Percentiles rank a stretch among this genome's conserved stretches.
phyloP scores from a whole-genome alignment of 192 early-diverging fungal genomes.

The Pilobolus umbonatus region DNA sequence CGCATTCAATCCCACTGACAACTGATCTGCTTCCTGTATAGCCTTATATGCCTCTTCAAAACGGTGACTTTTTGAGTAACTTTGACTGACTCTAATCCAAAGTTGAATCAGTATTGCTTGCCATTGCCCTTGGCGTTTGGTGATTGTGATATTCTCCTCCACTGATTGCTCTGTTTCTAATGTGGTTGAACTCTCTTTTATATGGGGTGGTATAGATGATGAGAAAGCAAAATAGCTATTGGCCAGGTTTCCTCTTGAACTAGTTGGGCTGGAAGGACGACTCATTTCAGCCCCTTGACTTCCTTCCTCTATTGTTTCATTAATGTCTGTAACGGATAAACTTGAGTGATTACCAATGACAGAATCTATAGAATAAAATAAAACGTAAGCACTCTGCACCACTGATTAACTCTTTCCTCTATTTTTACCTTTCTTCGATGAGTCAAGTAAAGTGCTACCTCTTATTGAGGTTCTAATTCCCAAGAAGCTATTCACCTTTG shows the following conservation, averaged over 20 bases:
- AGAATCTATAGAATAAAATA: no score
- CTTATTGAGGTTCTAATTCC: neutral
- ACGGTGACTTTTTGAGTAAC: neutral
- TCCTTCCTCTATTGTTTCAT: no score
- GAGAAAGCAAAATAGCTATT: no score
- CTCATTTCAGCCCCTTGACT: no score
- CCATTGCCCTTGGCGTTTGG: neutral
- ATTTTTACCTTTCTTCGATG: slow-evolving; percentile 5
- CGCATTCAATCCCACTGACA: neutral
- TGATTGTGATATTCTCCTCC: neutral
- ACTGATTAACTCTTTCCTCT: neutral
- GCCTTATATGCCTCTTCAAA: slow-evolving; percentile 6
- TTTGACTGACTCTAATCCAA: slow-evolving; percentile 25
- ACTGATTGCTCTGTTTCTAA: neutral
- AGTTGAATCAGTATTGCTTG: slow-evolving; percentile 47
- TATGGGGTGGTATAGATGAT: no score
- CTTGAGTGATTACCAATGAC: no score
- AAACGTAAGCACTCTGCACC: neutral
- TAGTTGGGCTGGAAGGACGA: no score
- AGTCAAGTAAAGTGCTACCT: neutral
- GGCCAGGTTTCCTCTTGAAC: no score
- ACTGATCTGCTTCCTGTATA: neutral
- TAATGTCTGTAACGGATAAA: no score
- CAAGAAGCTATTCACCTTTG: slow-evolving; percentile 1
- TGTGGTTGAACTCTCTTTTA: neutral